These are phyloP conservation scores for Botrytis cinerea DNA, from an alignment of 2,329 filamentous ascomycete species.

Conservation along the genomic window DNA sequence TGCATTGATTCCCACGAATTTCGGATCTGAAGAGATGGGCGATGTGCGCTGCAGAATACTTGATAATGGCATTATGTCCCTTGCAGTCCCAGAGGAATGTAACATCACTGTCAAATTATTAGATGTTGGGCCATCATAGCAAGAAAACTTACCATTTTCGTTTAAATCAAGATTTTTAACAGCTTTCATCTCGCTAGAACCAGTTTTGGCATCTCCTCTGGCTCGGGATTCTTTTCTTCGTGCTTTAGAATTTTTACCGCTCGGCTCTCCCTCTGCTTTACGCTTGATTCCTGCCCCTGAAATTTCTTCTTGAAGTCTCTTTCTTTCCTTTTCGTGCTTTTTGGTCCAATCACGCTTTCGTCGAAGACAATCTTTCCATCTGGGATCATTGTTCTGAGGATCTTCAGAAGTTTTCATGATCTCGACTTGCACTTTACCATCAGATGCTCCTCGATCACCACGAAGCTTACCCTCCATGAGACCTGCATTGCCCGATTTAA, in stretches of 20 bases:
- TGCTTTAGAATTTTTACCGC: conserved; percentile 32
- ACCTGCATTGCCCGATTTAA: conserved; percentile 57
- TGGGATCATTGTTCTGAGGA: conserved; percentile 48
- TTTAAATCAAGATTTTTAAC: conserved; percentile 34
- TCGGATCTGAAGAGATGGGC: conserved; percentile 5
- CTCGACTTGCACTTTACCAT: conserved; percentile 59
- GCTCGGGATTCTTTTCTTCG: conserved; percentile 40
- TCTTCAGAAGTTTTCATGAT: conserved; percentile 49
- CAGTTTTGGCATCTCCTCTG: conserved; percentile 36
- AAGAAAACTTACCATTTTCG: conserved; percentile 42
- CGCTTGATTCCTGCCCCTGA: conserved; percentile 40
- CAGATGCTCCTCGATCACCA: conserved; percentile 53
- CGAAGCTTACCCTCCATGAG: conserved; percentile 72
- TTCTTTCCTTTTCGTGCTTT: conserved; percentile 45
- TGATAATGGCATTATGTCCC: not conserved
- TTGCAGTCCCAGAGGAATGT: not conserved
- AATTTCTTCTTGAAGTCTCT: conserved; percentile 44
- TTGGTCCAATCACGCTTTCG: conserved; percentile 64
- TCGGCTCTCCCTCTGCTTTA: conserved; percentile 31
- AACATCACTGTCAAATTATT: conserved; percentile 19
- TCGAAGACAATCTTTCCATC: conserved; percentile 58
- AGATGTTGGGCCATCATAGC: not conserved
- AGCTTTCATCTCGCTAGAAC: conserved; percentile 31
- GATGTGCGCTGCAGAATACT: conserved; percentile 10
- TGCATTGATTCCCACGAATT: conserved; percentile 46